A percentile compares a stretch with the other conserved stretches of the same genome.
Evolutionary conservation across 805 yeast species (phyloP).

Genomic region (Myxozyma lipomycoides): DNA sequence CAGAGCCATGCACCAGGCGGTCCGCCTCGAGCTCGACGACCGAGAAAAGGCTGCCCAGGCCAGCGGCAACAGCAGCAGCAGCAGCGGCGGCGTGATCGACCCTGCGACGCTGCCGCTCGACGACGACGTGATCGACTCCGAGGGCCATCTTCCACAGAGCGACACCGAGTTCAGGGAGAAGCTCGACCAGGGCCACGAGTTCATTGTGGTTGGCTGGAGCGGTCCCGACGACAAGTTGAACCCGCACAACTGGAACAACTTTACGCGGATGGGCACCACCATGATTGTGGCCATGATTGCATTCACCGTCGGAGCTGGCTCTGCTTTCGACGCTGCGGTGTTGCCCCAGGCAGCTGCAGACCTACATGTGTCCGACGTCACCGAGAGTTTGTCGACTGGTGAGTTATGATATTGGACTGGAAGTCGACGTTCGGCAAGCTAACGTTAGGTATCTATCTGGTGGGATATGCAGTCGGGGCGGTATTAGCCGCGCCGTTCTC

Average conservation of each 20-base stretch:
- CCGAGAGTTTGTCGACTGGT: conserved; percentile 21
- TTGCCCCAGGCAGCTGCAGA: conserved; percentile 16
- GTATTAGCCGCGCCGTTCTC: conserved; percentile 56
- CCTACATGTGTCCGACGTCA: conserved; percentile 20
- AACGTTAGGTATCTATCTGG: conserved; percentile 43
- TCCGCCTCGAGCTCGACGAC: not conserved
- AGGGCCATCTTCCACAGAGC: not conserved
- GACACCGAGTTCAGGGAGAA: not conserved
- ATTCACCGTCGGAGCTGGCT: conserved; percentile 19
- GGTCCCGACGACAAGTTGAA: conserved; percentile 23
- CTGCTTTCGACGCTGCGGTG: conserved; percentile 21
- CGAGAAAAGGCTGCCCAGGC: not conserved
- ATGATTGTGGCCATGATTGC: conserved; percentile 20
- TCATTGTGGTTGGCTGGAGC: conserved; percentile 21
- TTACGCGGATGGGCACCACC: conserved; percentile 8
- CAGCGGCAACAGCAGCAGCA: not conserved
- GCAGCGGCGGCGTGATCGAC: not conserved
- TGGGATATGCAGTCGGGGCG: conserved; percentile 54
- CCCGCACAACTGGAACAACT: conserved; percentile 15
- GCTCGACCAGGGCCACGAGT: conserved; percentile 1
- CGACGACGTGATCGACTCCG: not conserved
- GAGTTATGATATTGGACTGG: not conserved
- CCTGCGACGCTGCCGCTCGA: not conserved
- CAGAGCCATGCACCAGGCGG: not conserved
- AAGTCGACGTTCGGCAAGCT: not conserved